Evolutionary conservation across 140 eudicot genomes (phyloP), one percentile per base, ranked within the genome.

Genomic region (Flaveria floridana): DNA sequence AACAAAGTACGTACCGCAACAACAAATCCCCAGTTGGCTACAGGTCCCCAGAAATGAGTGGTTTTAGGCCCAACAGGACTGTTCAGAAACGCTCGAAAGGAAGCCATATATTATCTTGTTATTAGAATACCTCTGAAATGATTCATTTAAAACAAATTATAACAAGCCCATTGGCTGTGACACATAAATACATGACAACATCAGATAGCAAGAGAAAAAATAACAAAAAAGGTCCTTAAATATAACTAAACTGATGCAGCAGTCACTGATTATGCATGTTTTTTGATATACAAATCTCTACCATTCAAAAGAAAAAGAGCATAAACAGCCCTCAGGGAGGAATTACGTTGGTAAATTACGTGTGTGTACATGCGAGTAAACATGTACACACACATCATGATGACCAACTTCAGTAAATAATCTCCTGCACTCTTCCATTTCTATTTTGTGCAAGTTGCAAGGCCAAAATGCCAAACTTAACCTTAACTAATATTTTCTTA

Each of bases 51-150:
- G 37, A 90, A 90, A 78, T 90, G 97, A 80, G 97, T 86, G 11
- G 99, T 93, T 84, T 93, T 93, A 67, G 97, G 99, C 73, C 99
- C 99, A 84, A 93, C 90, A 0, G 99, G 99, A 77, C 99, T 93
- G 89, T 93, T 90, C 85, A 90, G 67, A 69, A 93, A 93, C 57
- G 97, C 88, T 64, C 80, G 79, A 80, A 90, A 88, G 58, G 97
- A 75, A 83, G 97, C 92, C 97, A 91, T 90, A 18, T 16, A n/a
- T 14, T 57, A 71, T 52, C 63, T 70, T 55, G 65, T 53, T 61
- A 72, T 25, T 70, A 13, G 50, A 59, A 50, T 15, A 67, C 58
- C 64, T 80, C 80, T 77, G 82, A 37, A 78, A 86, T 28, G 2
- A 37, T 51, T 14, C n/a, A 77, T 34, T 14, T 23, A 53, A 3